These are phyloP conservation scores for Talaromyces adpressus DNA, from an alignment of 495 filamentous ascomycete species.

Conservation along the genomic window DNA sequence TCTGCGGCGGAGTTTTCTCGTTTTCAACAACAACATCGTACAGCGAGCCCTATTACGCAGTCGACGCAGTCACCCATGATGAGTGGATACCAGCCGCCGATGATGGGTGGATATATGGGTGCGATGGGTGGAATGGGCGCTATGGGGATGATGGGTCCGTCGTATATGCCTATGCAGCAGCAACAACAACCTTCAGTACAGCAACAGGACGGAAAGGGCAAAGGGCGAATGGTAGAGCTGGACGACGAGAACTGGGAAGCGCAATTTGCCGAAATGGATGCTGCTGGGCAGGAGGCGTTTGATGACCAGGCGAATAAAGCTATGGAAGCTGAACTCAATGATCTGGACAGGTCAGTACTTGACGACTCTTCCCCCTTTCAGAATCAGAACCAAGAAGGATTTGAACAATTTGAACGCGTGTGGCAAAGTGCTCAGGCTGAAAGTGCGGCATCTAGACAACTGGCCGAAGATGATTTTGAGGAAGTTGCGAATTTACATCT, in stretches of 20 bases:
- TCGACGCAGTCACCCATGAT: conserved; percentile 38
- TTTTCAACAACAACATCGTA: conserved; percentile 67
- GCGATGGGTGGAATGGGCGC: conserved; percentile 47
- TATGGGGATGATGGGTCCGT: conserved; percentile 34
- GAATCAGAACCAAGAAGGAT: conserved; percentile 25
- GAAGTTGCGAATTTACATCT: conserved; percentile 51
- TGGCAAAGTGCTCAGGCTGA: conserved; percentile 87
- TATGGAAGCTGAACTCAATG: conserved; percentile 83
- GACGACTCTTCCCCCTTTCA: conserved; percentile 2
- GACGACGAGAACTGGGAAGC: conserved; percentile 93
- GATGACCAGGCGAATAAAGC: conserved; percentile 68
- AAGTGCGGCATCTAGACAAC: conserved; percentile 56
- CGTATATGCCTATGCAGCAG: conserved; percentile 38
- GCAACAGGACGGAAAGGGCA: conserved; percentile 64
- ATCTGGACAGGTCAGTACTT: conserved; percentile 78
- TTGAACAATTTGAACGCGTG: conserved; percentile 82
- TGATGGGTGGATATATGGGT: conserved; percentile 48
- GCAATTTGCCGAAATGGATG: conserved; percentile 86
- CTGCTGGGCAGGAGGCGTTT: conserved; percentile 51
- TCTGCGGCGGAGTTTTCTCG: conserved; percentile 77
- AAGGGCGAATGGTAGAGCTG: conserved; percentile 84
- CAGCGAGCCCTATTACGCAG: conserved; percentile 42
- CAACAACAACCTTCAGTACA: conserved; percentile 39
- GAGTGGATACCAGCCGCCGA: conserved; percentile 53
- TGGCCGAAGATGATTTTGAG: conserved; percentile 54